Evolutionary conservation across 768 basidiomycete genomes (phyloP).

Genomic region (Suillus bovinus): DNA sequence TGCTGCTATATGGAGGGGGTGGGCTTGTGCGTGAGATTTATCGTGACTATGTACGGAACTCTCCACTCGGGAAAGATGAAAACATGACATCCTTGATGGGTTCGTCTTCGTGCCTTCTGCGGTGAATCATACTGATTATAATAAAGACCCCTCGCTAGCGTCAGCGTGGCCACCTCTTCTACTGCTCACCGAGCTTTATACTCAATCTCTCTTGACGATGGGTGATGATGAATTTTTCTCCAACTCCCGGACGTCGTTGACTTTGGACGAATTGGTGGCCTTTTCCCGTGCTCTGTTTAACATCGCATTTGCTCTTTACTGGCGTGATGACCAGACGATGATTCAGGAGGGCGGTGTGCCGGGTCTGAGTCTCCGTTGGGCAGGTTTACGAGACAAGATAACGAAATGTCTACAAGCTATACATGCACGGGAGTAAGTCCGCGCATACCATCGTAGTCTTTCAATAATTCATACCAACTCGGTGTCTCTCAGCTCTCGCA

Average conservation of each 20-base stretch:
- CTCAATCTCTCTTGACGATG: slow-evolving; percentile 84
- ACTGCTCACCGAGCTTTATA: slow-evolving; percentile 79
- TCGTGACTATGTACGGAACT: slow-evolving; percentile 60
- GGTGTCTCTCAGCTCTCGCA: slow-evolving; percentile 60
- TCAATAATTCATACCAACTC: slow-evolving; percentile 8
- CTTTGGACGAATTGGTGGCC: slow-evolving; percentile 74
- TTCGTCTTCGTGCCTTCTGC: slow-evolving; percentile 25
- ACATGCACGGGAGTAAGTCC: slow-evolving; percentile 83
- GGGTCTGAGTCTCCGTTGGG: slow-evolving; percentile 51
- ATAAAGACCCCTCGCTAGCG: slow-evolving; percentile 45
- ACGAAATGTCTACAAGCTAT: slow-evolving; percentile 80
- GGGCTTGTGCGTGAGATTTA: slow-evolving; percentile 77
- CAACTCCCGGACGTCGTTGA: slow-evolving; percentile 67
- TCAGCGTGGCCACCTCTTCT: slow-evolving; percentile 68
- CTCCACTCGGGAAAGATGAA: slow-evolving; percentile 62
- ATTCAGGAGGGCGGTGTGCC: slow-evolving; percentile 42
- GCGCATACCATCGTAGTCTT: background rate
- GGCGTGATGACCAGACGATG: slow-evolving; percentile 48
- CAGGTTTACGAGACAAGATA: slow-evolving; percentile 70
- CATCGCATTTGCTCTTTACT: slow-evolving; percentile 79
- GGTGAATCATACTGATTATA: slow-evolving; percentile 11
- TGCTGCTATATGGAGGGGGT: slow-evolving; percentile 52
- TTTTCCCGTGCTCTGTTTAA: slow-evolving; percentile 82
- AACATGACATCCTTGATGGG: slow-evolving; percentile 38
- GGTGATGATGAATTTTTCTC: slow-evolving; percentile 97